Evolutionary conservation across 1,284 basidiomycete species (phyloP).

Genomic region (Takashimella tepidaria): DNA sequence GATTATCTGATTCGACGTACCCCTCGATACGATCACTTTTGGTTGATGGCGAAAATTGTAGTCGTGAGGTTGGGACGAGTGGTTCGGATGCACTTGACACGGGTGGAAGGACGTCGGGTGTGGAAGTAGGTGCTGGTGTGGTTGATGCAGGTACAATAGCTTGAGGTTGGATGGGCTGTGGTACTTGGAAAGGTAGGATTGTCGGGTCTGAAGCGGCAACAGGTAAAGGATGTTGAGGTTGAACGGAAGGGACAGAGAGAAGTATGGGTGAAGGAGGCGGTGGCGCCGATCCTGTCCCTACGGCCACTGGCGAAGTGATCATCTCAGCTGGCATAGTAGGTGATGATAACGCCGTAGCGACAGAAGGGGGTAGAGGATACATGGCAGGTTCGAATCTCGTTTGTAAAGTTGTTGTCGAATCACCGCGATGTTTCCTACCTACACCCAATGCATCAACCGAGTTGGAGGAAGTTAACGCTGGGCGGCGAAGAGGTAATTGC

Average conservation of each 20-base stretch:
- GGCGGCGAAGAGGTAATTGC: constrained; percentile 20
- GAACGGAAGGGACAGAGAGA: too few species aligned
- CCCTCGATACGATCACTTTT: not conserved
- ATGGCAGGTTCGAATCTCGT: constrained; percentile 24
- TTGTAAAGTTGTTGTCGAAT: constrained; percentile 13
- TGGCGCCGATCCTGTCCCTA: not conserved
- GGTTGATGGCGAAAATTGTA: not conserved
- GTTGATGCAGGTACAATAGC: not conserved
- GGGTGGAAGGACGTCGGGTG: constrained; percentile 6
- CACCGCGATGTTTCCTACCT: constrained; percentile 11
- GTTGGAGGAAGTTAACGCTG: constrained; percentile 17
- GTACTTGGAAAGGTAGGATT: not conserved
- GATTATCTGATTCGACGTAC: constrained; percentile 15
- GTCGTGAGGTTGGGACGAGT: constrained; percentile 1
- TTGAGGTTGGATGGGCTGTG: not conserved
- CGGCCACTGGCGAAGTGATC: too few species aligned
- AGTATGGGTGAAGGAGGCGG: too few species aligned
- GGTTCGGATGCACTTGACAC: constrained; percentile 1
- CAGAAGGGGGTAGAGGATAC: constrained; percentile 26
- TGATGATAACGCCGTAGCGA: constrained; percentile 12
- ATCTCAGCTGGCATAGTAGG: constrained; percentile 18
- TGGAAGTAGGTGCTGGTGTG: not conserved
- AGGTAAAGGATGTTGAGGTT: not conserved
- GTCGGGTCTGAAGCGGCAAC: not conserved
- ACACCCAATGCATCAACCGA: constrained; percentile 13